phyloP scores from a whole-genome alignment of 176 grass and related monocot species.

The Eragrostis nindensis region DNA sequence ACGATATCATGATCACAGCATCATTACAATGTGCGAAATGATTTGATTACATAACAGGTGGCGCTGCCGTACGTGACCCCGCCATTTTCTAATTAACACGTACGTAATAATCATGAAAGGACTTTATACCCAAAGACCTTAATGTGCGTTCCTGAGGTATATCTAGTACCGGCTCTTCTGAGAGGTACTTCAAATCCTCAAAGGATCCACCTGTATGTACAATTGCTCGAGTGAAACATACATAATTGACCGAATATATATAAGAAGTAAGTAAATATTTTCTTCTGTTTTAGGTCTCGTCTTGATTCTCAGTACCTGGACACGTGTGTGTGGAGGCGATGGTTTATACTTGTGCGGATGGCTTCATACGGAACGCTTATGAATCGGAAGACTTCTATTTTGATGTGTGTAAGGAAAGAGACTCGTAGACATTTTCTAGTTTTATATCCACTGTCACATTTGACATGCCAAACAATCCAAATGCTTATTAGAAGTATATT shows the following conservation, averaged over 20 bases:
- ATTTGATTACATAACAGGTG: conserved; percentile 25
- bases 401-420: neutral
- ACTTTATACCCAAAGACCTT: conserved; percentile 2
- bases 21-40: conserved; percentile 39
- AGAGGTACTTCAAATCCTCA: conserved; percentile 3
- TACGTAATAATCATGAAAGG: neutral
- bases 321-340: neutral
- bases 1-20: conserved; percentile 15
- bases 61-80: neutral
- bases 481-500: too few species aligned
- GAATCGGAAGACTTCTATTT: neutral
- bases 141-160: neutral
- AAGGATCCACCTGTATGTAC: conserved; percentile 9
- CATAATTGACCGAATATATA: neutral
- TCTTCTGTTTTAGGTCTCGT: neutral
- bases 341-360: neutral
- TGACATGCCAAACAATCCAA: too few species aligned
- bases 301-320: neutral
- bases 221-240: neutral
- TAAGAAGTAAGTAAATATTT: neutral
- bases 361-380: neutral
- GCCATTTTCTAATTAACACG: conserved; percentile 16
- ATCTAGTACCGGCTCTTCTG: neutral
- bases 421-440: neutral
- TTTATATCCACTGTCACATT: neutral